These are phyloP conservation scores for Elaeagnus macrophylla DNA, from an alignment of 306 rosid species.

Conservation along the genomic window DNA sequence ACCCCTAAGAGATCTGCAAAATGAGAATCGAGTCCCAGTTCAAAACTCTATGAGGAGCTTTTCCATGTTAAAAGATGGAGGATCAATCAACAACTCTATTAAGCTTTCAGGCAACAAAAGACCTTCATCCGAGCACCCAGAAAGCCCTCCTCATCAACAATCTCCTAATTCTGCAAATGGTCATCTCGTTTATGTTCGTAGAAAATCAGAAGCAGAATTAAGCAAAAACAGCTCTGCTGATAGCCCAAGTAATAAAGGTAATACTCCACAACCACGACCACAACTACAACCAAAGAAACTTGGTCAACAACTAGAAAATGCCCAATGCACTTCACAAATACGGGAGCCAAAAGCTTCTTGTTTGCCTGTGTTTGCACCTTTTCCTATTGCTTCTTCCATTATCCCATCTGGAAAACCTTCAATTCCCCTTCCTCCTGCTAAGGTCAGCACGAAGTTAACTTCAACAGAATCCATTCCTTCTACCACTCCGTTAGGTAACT, in stretches of 20 bases:
- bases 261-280: slow-evolving; percentile 9
- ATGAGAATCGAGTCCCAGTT: slow-evolving; percentile 38
- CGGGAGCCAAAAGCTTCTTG: slow-evolving; percentile 51
- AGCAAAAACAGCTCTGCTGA: slow-evolving; percentile 52
- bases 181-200: slow-evolving; percentile 87
- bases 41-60: slow-evolving; percentile 43
- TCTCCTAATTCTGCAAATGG: slow-evolving; percentile 58
- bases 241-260: slow-evolving; percentile 34
- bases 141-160: slow-evolving; percentile 44
- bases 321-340: slow-evolving; percentile 34
- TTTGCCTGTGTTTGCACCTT: slow-evolving; percentile 55
- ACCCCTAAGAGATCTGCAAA: slow-evolving; percentile 58
- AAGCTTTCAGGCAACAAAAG: slow-evolving; percentile 61
- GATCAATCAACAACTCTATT: slow-evolving; percentile 32
- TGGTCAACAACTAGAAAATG: slow-evolving; percentile 32
- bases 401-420: slow-evolving; percentile 58
- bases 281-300: slow-evolving; percentile 29
- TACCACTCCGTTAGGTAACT: slow-evolving; percentile 26
- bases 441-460: slow-evolving; percentile 38
- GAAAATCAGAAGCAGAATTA: slow-evolving; percentile 74
- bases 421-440: slow-evolving; percentile 40
- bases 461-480: slow-evolving; percentile 44
- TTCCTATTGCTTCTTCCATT: slow-evolving; percentile 45
- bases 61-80: slow-evolving; percentile 48
- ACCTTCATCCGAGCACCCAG: slow-evolving; percentile 42